Evolutionary conservation across 306 rosid species (phyloP).

Genomic region (Medicago truncatula): DNA sequence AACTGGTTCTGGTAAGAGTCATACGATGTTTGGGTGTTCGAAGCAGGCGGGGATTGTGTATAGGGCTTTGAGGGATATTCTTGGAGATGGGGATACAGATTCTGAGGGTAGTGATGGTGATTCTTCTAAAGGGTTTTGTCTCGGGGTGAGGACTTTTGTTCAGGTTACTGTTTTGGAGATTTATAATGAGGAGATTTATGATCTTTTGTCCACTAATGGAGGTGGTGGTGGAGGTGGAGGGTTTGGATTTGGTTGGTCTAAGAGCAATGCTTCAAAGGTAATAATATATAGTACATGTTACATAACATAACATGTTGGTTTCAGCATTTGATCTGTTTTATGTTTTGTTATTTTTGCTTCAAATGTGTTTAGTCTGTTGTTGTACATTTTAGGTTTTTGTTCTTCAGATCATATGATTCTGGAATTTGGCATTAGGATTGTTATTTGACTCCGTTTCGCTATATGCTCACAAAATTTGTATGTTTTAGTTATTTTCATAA

Average conservation of each 20-base stretch:
- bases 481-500: slow-evolving; percentile 3
- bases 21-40: slow-evolving; percentile 89
- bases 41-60: slow-evolving; percentile 95
- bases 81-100: slow-evolving; percentile 65
- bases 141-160: slow-evolving; percentile 70
- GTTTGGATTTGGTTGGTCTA: slow-evolving; percentile 86
- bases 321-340: slow-evolving; percentile 4
- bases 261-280: slow-evolving; percentile 83
- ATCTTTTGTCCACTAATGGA: slow-evolving; percentile 73
- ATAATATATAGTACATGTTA: slow-evolving; percentile 18
- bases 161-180: slow-evolving; percentile 96
- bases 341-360: neutral
- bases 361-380: neutral
- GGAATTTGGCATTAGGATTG: slow-evolving; percentile 18
- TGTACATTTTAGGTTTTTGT: slow-evolving; percentile 1
- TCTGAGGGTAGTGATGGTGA: slow-evolving; percentile 43
- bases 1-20: slow-evolving; percentile 97
- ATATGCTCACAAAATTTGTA: neutral
- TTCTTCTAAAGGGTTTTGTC: slow-evolving; percentile 40
- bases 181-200: slow-evolving; percentile 94
- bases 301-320: neutral
- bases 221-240: slow-evolving; percentile 71
- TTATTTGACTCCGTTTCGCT: slow-evolving; percentile 10
- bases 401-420: neutral
- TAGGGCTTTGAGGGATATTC: slow-evolving; percentile 81